These are phyloP conservation scores for Lepidium africanum DNA, from an alignment of 345 rosid species.

Conservation along the genomic window DNA sequence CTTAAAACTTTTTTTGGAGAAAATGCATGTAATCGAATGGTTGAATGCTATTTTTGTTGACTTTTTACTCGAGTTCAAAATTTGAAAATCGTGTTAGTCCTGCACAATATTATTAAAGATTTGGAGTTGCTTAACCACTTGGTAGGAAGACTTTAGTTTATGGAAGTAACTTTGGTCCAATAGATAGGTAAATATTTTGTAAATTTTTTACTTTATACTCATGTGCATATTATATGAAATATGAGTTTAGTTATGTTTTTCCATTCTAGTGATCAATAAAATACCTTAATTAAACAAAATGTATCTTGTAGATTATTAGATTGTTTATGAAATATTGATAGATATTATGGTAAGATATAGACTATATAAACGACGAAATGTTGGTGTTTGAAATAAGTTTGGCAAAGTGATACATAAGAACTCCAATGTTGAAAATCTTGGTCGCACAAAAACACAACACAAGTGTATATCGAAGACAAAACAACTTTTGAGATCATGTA, in stretches of 20 bases:
- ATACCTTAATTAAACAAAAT: not conserved
- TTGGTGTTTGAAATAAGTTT: not conserved
- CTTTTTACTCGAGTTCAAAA: too few relatives aligned
- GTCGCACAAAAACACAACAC: slow-evolving; percentile 20
- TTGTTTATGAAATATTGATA: not conserved
- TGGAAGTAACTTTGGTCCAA: too few relatives aligned
- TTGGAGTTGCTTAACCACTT: too few relatives aligned
- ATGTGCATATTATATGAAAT: not conserved
- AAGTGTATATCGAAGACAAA: slow-evolving; percentile 11
- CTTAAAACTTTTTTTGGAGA: too few relatives aligned
- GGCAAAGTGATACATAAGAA: not conserved
- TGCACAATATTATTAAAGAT: too few relatives aligned
- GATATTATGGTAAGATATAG: not conserved
- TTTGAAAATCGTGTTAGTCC: too few relatives aligned
- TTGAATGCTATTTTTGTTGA: too few relatives aligned
- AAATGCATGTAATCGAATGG: too few relatives aligned
- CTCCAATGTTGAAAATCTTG: not conserved
- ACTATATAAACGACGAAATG: not conserved
- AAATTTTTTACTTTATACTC: not conserved
- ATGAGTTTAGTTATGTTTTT: not conserved
- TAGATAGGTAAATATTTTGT: too few relatives aligned
- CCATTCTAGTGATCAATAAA: not conserved
- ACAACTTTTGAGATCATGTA: slow-evolving; percentile 12
- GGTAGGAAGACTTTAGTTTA: too few relatives aligned
- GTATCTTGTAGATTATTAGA: not conserved